phyloP scores from a whole-genome alignment of 192 early-diverging fungal species.

The Backusella morwellensis region DNA sequence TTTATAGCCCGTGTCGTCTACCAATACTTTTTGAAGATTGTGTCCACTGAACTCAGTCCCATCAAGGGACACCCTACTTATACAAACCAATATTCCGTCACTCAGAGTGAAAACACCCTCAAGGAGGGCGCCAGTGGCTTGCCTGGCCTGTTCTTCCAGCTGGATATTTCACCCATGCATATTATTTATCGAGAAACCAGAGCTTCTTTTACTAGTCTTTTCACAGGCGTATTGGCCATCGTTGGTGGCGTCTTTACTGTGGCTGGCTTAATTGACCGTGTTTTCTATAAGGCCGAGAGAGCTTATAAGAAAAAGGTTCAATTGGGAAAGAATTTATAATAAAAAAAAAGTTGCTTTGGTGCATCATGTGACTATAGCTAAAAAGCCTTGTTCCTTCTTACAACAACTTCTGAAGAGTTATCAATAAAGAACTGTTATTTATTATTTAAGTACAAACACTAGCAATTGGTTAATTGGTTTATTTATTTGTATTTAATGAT shows the following conservation, averaged over 20 bases:
- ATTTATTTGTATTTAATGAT: too few species aligned
- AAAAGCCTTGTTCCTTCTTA: too few species aligned
- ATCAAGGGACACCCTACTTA: conserved; percentile 63
- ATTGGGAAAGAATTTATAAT: conserved; percentile 70
- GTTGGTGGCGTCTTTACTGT: conserved; percentile 96
- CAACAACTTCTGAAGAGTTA: too few species aligned
- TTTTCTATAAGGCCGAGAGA: conserved; percentile 86
- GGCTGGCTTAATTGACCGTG: conserved; percentile 82
- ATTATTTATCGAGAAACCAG: conserved; percentile 81
- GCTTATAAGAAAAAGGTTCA: conserved; percentile 75
- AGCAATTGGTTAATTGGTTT: too few species aligned
- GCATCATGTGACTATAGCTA: too few species aligned
- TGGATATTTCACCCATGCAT: conserved; percentile 96
- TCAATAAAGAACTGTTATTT: too few species aligned
- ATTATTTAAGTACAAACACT: too few species aligned
- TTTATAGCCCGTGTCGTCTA: conserved; percentile 61
- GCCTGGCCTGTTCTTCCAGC: conserved; percentile 77
- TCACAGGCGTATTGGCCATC: conserved; percentile 90
- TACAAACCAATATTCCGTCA: conserved; percentile 96
- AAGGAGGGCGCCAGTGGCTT: conserved; percentile 16
- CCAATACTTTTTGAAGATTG: conserved; percentile 95
- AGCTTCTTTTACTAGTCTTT: conserved; percentile 83
- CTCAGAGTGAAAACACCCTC: conserved; percentile 75
- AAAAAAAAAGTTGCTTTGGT: background rate
- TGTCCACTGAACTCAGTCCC: conserved; percentile 78